These are phyloP conservation scores for Candida gigantensis DNA, from an alignment of 1,139 yeast species.

Conservation along the genomic window DNA sequence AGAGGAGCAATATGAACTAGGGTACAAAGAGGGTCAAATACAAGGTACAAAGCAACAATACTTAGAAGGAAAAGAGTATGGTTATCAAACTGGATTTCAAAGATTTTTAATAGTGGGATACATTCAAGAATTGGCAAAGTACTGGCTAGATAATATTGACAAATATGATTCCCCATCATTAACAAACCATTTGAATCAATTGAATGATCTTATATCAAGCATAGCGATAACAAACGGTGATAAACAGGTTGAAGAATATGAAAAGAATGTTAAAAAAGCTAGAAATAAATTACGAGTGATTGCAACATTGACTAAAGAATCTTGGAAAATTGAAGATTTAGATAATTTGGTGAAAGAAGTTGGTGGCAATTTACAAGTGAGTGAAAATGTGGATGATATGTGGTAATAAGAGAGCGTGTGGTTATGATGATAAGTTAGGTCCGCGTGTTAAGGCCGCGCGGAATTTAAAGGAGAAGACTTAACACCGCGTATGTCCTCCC, in stretches of 20 bases:
- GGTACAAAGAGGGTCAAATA: constrained; percentile 56
- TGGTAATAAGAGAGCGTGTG: constrained; percentile 27
- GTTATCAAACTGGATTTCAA: constrained; percentile 78
- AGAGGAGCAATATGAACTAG: constrained; percentile 60
- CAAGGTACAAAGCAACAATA: constrained; percentile 43
- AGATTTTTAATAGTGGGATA: constrained; percentile 66
- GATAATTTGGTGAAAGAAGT: constrained; percentile 37
- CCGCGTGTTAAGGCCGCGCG: no score
- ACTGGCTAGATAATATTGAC: constrained; percentile 29
- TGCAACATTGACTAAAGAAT: constrained; percentile 36
- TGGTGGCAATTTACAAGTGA: constrained; percentile 42
- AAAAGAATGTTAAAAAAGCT: constrained; percentile 43
- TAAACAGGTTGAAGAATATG: constrained; percentile 49
- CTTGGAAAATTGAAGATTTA: constrained; percentile 31
- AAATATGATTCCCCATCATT: constrained; percentile 16
- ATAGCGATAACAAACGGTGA: constrained; percentile 44
- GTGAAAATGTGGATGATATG: constrained; percentile 46
- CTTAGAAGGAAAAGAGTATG: constrained; percentile 74
- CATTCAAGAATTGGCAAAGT: constrained; percentile 52
- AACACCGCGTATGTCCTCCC: no score
- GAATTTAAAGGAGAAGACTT: no score
- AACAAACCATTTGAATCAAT: constrained; percentile 29
- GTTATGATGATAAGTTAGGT: no score
- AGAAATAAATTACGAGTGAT: constrained; percentile 56
- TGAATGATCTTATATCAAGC: constrained; percentile 23